Evolutionary conservation across 768 basidiomycete genomes (phyloP).

Genomic region (Auriscalpium orientale): DNA sequence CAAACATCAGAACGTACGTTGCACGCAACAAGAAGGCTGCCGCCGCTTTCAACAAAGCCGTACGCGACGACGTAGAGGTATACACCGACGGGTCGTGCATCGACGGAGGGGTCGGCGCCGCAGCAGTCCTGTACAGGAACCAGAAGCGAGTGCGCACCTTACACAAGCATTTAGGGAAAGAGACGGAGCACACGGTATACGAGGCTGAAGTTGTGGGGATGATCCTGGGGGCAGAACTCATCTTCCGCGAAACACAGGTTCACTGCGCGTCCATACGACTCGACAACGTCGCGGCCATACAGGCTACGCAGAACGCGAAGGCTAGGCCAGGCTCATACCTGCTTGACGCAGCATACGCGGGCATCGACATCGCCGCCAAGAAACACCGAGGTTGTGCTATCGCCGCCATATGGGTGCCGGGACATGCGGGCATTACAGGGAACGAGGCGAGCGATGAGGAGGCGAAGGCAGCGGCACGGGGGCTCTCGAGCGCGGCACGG

Average conservation of each 20-base stretch:
- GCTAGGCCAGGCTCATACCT: neutral
- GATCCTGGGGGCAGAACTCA: neutral
- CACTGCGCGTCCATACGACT: neutral
- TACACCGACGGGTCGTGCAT: constrained; percentile 17
- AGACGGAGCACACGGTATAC: neutral
- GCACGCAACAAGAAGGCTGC: neutral
- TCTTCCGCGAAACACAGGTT: too few species aligned
- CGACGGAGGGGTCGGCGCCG: constrained; percentile 13
- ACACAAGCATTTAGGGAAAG: neutral
- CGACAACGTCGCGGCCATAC: neutral
- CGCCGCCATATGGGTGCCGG: neutral
- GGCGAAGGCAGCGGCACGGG: neutral
- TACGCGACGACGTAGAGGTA: neutral
- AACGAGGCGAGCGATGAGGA: neutral
- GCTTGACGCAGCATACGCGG: neutral
- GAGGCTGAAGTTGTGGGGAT: neutral
- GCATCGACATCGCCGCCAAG: neutral
- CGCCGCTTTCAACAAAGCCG: neutral
- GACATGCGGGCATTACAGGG: neutral
- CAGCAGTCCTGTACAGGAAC: constrained; percentile 1
- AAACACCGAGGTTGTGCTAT: neutral
- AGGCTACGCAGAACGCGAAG: neutral
- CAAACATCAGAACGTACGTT: neutral
- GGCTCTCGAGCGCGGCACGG: neutral
- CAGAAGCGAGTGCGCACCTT: neutral